A percentile compares a stretch with the other conserved stretches of the same genome.
These are phyloP conservation scores for Phycomyces blakesleeanus DNA, from an alignment of 192 early-diverging fungal genomes.

Conservation along the genomic window DNA sequence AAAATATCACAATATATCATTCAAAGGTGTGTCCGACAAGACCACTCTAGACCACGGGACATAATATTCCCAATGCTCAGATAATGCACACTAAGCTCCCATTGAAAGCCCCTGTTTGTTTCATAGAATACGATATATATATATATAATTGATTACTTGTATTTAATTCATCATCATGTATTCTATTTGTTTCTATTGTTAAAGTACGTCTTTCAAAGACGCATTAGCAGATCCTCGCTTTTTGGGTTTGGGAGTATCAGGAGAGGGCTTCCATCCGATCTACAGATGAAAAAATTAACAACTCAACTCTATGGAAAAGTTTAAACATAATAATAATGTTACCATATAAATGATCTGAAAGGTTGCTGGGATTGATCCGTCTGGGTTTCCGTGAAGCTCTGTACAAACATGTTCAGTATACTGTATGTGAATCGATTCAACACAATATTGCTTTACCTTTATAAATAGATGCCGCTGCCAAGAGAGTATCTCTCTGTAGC, in stretches of 20 bases:
- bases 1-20: too few species aligned
- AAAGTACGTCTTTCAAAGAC: constrained; percentile 71
- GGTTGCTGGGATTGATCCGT: constrained; percentile 89
- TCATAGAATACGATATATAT: too few species aligned
- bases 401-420: constrained; percentile 9
- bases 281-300: constrained; percentile 26
- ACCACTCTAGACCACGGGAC: too few species aligned
- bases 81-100: too few species aligned
- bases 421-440: neutral
- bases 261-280: constrained; percentile 95
- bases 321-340: neutral
- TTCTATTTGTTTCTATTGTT: constrained; percentile 3
- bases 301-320: neutral
- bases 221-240: constrained; percentile 74
- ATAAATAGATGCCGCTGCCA: constrained; percentile 84
- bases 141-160: too few species aligned
- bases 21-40: too few species aligned
- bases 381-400: constrained; percentile 85
- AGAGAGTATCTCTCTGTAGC: constrained; percentile 76
- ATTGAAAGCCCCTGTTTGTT: too few species aligned
- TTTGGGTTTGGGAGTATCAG: constrained; percentile 78
- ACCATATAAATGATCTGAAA: constrained; percentile 79
- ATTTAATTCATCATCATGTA: too few species aligned
- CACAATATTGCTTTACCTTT: constrained; percentile 51
- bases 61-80: too few species aligned